Evolutionary conservation across 2,329 filamentous ascomycete species (phyloP).

Genomic region (Lasiodiplodia gonubiensis): DNA sequence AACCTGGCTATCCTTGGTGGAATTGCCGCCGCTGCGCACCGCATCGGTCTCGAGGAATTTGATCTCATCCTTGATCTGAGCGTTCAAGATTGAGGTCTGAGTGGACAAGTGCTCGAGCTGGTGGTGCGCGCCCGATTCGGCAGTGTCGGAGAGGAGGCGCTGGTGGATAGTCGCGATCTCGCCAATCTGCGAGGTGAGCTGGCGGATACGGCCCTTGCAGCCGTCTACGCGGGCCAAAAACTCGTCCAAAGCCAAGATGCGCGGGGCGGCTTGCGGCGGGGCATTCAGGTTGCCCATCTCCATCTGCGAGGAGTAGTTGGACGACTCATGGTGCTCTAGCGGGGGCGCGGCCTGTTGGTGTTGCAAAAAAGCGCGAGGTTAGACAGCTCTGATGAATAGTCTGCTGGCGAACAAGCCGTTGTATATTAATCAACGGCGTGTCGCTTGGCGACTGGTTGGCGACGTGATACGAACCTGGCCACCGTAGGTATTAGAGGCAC

Average conservation of each 20-base stretch:
- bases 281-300: constrained; percentile 21
- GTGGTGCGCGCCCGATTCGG: constrained; percentile 59
- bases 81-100: constrained; percentile 74
- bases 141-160: constrained; percentile 67
- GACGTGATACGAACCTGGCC: constrained; percentile 31
- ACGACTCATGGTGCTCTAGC: constrained; percentile 42
- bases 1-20: constrained; percentile 72
- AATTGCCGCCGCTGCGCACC: constrained; percentile 66
- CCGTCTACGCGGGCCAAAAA: constrained; percentile 71
- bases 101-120: constrained; percentile 71
- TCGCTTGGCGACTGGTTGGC: background rate
- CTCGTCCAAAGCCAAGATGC: constrained; percentile 65
- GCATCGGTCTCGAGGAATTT: constrained; percentile 75
- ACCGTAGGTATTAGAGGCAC: constrained; percentile 46
- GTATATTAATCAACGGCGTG: background rate
- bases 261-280: constrained; percentile 49
- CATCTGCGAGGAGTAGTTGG: constrained; percentile 49
- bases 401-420: background rate
- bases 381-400: constrained; percentile 28
- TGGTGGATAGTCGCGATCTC: constrained; percentile 74
- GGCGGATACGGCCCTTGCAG: constrained; percentile 70
- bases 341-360: constrained; percentile 35
- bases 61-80: constrained; percentile 79
- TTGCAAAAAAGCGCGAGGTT: constrained; percentile 35
- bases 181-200: constrained; percentile 69